Base-by-base conservation (phyloP, 1,284 basidiomycete genomes). In the Chiua sp. region DNA sequence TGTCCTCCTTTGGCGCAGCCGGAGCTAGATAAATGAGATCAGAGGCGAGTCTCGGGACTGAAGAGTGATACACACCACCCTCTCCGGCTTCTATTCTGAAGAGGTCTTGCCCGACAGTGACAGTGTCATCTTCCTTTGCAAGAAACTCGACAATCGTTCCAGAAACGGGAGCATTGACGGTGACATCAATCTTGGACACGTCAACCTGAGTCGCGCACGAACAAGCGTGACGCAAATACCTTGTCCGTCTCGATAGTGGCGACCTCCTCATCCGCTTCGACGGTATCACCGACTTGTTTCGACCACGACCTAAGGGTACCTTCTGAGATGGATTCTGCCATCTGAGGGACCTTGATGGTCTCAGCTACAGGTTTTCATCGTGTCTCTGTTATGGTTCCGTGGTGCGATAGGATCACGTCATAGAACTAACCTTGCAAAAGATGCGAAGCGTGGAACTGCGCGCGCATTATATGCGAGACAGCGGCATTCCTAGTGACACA, bases 201-300 rank as follows among this genome's bases (percentile, higher is more conserved):
- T 72, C 10, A 59, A 51, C 47, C 35, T 56, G n/a, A 32, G 53
- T 26, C 16, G 48, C 20, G 28, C 23, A 39, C n/a, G n/a, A 32
- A 42, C 15, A 5, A 22, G 18, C 1, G 47, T 28, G 2, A 47
- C 54, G 16, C 47, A 32, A 75, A 59, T 64, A 94, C 96, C 91
- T 98, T 98, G 85, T 99, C 97, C 16, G 97, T 99, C 82, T 99
- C 97, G 68, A 99, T 98, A 51, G 94, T 97, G 30, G 96, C 97
- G 59, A 99, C 85, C 80, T 99, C 97, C 80, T 99, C 97, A 75
- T 98, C 95, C 47, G 84, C 90, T 74, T 90, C 87, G 61, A 99
- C 96, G 63, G 81, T 86, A 74, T 99, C 97, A 48, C 97, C 97
- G 54, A 93, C 89, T 79, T 96, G 88, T 82, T 98, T 98, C 70